Evolutionary conservation across 2,329 filamentous ascomycete species (phyloP).

Genomic region (Trematosphaeria pertusa): DNA sequence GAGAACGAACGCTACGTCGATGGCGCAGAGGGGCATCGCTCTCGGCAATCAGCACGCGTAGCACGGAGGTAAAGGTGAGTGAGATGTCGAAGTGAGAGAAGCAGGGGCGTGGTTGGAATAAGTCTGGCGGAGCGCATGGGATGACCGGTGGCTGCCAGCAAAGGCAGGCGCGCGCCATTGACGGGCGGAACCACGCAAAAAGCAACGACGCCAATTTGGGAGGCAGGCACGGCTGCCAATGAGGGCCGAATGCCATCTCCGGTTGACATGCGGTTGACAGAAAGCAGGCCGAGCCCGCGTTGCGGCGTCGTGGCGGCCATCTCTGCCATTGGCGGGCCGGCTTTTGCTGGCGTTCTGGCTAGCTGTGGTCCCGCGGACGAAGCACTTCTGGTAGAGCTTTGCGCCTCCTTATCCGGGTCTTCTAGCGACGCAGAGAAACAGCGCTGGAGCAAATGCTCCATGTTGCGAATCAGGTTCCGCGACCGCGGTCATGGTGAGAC

Average conservation of each 20-base stretch:
- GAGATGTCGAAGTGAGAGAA: constrained; percentile 2
- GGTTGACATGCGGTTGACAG: background rate
- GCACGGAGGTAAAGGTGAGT: background rate
- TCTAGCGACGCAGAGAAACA: no score
- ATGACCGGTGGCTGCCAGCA: background rate
- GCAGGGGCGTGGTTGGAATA: constrained; percentile 2
- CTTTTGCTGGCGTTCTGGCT: constrained; percentile 1
- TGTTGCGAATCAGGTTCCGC: no score
- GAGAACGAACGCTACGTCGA: constrained; percentile 10
- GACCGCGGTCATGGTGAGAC: no score
- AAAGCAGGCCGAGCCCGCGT: background rate
- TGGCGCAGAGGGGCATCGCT: constrained; percentile 11
- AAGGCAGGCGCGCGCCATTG: constrained; percentile 1
- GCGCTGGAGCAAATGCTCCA: no score
- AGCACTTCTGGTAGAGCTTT: no score
- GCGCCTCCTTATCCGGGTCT: no score
- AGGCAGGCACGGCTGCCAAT: constrained; percentile 4
- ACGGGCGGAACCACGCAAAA: background rate
- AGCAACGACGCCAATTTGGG: background rate
- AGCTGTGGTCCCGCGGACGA: no score
- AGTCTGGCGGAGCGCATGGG: background rate
- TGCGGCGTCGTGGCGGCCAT: background rate
- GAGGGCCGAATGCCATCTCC: background rate
- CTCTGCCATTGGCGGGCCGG: background rate
- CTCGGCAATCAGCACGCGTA: background rate